Evolutionary conservation across 108 stramenopile species (phyloP), one percentile per base, ranked within the genome.

Genomic region (Schizochytrium sp.): DNA sequence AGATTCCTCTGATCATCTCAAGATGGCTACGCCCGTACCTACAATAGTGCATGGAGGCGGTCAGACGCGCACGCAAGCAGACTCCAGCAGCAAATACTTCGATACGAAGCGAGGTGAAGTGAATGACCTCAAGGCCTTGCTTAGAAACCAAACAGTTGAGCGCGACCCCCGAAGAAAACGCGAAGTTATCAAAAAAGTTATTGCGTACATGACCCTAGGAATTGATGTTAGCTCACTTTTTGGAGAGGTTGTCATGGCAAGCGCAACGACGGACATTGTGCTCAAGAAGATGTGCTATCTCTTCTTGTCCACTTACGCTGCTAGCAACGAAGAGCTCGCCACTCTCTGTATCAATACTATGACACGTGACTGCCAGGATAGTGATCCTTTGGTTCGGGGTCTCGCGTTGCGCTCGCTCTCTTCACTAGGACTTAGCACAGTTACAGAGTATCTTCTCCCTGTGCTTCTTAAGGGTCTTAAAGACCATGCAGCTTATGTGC

Each of bases 271-370:
- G 17, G 99, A 99, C 92, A 89, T 99, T 56, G 98, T 99, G 64
- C 96, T 99, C 76, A 99, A 99, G 92, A 99, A 99, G 92, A 99
- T 99, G 99, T 96, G 98, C 72, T 99, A 99, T 90, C 94, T 99
- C 58, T 99, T 98, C 90, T 93, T 99, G 49, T 96, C 95, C 91
- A 98, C 96, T 89, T 99, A 99, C 92, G 99, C 99, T 56, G 92
- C 94, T 57, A 92, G 95, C 49, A 97, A 98, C 89, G 98, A 98
- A 46, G 98, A 99, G 73, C 92, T 99, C 91, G 98, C 98, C 19
- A 96, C 98, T 90, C 99, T 99, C 97, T 98, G 97, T 90, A 98
- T 98, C 91, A 99, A 99, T 93, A 98, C 99, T 15, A 91, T 99
- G 76, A 95, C 96, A 72, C 96, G 98, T 64, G 99, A 99, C 94